Evolutionary conservation across 2,329 filamentous ascomycete species (phyloP), one percentile per base, ranked within the genome.

Genomic region (Coniochaeta ligniaria): DNA sequence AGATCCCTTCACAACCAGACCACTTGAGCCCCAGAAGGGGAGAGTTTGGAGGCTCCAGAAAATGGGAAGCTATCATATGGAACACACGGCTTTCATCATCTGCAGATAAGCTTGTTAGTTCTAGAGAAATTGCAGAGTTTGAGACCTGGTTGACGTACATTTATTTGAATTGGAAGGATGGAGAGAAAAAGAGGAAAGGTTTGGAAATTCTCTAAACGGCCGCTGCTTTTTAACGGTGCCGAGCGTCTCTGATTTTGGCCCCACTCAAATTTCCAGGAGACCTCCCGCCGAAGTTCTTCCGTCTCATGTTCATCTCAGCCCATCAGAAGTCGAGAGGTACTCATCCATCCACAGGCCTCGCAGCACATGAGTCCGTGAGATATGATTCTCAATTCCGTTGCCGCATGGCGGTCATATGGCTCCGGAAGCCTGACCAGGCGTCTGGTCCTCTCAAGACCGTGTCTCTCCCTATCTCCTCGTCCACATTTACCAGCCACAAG

Each of bases 1-100:
- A 79, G 24, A 77, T 76, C 81, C 80, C 80, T 78, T 80, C 78
- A 76, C 86, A 83, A 79, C 78, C 83, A 82, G 82, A 89, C 91
- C 94, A 83, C 95, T 97, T 92, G 75, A 90, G 92, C 93, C 90
- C 87, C 79, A 78, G 83, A 78, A 85, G 85, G 86, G 88, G 89
- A 97, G 93, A 94, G 91, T 90, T 85, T 83, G 79, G 79, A 80
- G 79, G 83, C 79, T 80, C 82, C 79, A 52, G 82, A 79, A 77
- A 79, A 82, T 78, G 80, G 82, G 80, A 82, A 90, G 83, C 82
- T 75, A 82, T 98, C 95, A 96, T 91, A 87, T 87, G 80, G 77
- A 87, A 88, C 95, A 98, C 94, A 86, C 91, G 86, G 91, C 91
- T 96, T 96, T 99, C 95, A 98, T 99, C 94, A 98, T 96, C 92